Conservation (phyloP, 441 rosid genomes). For the Codiaeum variegatum region DNA sequence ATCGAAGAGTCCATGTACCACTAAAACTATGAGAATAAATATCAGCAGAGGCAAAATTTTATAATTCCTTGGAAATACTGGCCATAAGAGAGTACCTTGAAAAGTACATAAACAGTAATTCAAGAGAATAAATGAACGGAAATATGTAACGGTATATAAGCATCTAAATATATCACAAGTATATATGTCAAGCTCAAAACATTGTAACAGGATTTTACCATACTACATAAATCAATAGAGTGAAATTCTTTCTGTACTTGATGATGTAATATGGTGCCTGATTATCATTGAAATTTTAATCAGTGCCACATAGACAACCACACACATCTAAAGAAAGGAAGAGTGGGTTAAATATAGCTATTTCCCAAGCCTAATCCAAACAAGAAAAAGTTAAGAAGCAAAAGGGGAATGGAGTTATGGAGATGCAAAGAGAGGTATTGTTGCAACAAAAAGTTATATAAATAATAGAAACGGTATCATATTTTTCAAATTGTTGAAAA, state of each 20-base stretch:
- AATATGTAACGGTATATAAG: conserved; percentile 12
- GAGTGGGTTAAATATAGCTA: background rate
- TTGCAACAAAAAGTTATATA: background rate
- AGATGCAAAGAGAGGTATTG: background rate
- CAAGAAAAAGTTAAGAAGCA: background rate
- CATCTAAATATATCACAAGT: conserved; percentile 12
- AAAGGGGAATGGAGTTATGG: background rate
- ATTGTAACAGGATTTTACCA: background rate
- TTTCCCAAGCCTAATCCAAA: conserved; percentile 1
- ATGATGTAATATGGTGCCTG: background rate
- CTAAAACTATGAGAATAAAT: conserved; percentile 21
- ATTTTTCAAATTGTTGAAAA: background rate
- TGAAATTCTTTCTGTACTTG: background rate
- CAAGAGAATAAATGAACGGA: conserved; percentile 18
- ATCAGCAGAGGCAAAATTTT: conserved; percentile 24
- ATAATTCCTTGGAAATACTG: conserved; percentile 24
- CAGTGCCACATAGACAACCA: background rate
- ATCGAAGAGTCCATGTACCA: conserved; percentile 22
- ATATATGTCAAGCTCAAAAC: background rate
- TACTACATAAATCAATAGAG: background rate
- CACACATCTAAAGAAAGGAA: background rate
- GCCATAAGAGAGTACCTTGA: conserved; percentile 23
- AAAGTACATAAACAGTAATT: conserved; percentile 9
- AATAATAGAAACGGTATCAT: background rate
- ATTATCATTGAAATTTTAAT: background rate